Conservation (phyloP, 441 rosid genomes). For the Erodium texanum region DNA sequence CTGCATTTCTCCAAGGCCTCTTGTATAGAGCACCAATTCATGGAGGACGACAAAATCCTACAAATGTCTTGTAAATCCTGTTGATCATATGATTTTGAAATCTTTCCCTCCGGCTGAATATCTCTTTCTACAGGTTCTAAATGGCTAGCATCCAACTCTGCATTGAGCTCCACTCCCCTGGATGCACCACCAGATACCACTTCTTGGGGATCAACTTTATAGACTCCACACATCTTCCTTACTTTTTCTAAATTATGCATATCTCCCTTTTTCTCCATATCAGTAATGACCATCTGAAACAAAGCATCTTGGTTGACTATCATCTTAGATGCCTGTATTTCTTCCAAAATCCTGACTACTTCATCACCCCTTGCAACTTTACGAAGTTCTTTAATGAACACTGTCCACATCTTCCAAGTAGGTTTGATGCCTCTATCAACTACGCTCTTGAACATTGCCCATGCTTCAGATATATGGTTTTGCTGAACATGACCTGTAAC, state of each 20-base stretch:
- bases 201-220: constrained; percentile 17
- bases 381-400: constrained; percentile 60
- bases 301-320: constrained; percentile 36
- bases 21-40: constrained; percentile 30
- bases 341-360: constrained; percentile 38
- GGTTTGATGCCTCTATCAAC: constrained; percentile 43
- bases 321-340: constrained; percentile 48
- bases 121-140: constrained; percentile 15
- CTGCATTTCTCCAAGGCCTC: constrained; percentile 43
- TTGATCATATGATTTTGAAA: constrained; percentile 26
- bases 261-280: constrained; percentile 55
- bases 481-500: constrained; percentile 57
- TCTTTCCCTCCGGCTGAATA: constrained; percentile 17
- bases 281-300: constrained; percentile 43
- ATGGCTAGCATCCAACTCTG: constrained; percentile 18
- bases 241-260: constrained; percentile 35
- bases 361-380: constrained; percentile 46
- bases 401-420: constrained; percentile 45
- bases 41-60: not conserved
- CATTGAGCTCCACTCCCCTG: constrained; percentile 11
- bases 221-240: constrained; percentile 36
- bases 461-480: constrained; percentile 52
- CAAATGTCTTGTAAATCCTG: constrained; percentile 41
- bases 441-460: constrained; percentile 50
- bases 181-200: constrained; percentile 18